Base-by-base conservation (phyloP, 2,329 filamentous ascomycete genomes). In the Diaporthe sp. region DNA sequence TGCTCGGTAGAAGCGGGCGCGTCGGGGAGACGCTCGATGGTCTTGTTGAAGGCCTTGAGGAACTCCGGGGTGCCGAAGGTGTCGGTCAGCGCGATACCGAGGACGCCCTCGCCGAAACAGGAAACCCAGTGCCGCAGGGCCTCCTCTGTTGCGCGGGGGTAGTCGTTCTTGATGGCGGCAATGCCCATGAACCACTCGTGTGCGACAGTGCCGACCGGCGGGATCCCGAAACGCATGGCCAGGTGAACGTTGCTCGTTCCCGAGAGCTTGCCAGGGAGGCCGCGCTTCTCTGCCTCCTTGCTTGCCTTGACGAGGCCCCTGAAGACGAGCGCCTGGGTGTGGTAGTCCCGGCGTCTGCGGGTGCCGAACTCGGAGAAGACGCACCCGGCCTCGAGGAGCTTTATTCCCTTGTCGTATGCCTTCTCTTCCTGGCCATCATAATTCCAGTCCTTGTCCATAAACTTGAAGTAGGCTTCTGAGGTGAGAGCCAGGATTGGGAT, bases 111-210 rank as follows among this genome's bases (percentile, higher is more conserved):
- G 5, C 97, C 97, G 82, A 98, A 99, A 77, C 94, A 98, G 71
- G 93, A 92, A 46, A 98, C 91, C 97, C 97, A 99, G 82, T 97
- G 95, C 75, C 92, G 89, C 79, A 99, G 86, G 0, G 95, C 96
- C 78, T 93, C 89, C 83, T 98, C 95, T 51, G 96, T 98, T 4
- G 97, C 96, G 77, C 90, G 88, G 79, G 92, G 90, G 82, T 99
- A 99, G 84, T 98, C 91, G 77, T 95, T 90, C 6, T 93, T 94
- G 79, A 98, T 95, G 53, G 97, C 96, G 0, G 97, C 97, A 77
- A 98, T 96, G 57, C 95, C 96, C 97, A 99, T 99, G 87, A 98
- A 98, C 97, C 97, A 99, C 85, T 99, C 97, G 82, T 99, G 97
- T 0, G 97, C 97, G 2, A 92, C 90, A 0, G 97, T 99, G 7